phyloP scores from a whole-genome alignment of 2,329 filamentous ascomycete genomes.

The Alternaria solani region DNA sequence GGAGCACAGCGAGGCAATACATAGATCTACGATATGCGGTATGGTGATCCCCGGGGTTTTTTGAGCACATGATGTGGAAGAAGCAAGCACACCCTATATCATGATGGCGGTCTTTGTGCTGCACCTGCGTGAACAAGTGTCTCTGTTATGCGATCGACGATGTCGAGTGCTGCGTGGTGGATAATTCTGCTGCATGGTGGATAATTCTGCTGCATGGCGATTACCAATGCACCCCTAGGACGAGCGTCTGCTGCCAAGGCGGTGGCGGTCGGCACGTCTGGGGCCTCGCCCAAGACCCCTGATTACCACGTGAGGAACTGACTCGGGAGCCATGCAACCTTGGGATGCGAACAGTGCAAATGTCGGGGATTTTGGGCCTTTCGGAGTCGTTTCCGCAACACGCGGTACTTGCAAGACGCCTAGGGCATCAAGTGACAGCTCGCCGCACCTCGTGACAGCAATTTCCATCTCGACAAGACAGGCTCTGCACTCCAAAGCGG shows the following conservation, averaged over 20 bases:
- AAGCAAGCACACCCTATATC: neutral
- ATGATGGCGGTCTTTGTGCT: neutral
- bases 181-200: constrained; percentile 9
- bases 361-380: neutral
- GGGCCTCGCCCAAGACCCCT: constrained; percentile 8
- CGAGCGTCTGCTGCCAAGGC: constrained; percentile 19
- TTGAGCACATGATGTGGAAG: constrained; percentile 1
- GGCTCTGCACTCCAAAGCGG: neutral
- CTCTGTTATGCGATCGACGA: neutral
- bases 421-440: neutral
- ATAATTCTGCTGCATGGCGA: constrained; percentile 9
- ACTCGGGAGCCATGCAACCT: constrained; percentile 18
- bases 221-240: constrained; percentile 24
- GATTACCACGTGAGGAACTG: constrained; percentile 24
- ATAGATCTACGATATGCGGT: constrained; percentile 14
- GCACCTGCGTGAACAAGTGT: neutral
- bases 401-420: neutral
- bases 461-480: neutral
- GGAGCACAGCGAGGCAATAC: constrained; percentile 19
- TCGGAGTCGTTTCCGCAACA: constrained; percentile 4
- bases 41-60: constrained; percentile 9
- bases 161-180: constrained; percentile 6
- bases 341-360: neutral
- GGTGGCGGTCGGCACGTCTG: constrained; percentile 18
- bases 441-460: neutral